Conservation (phyloP, 306 rosid species). For the Cucurbita pepo region DNA sequence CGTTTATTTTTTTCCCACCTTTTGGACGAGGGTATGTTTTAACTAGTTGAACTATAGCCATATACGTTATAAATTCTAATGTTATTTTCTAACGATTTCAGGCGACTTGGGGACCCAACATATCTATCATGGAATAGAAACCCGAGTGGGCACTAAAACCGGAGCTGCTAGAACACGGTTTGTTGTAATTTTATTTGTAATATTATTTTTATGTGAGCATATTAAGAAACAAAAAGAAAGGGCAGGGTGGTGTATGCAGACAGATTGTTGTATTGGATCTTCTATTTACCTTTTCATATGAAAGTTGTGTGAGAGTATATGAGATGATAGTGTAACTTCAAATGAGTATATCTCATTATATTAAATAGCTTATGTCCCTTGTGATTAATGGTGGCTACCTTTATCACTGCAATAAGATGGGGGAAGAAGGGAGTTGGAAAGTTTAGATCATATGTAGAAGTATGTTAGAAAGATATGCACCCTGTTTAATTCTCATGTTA, state of each 20-base stretch:
- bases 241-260: background rate
- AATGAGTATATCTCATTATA: background rate
- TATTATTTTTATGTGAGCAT: background rate
- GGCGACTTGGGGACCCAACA: constrained; percentile 91
- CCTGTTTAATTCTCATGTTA: constrained; percentile 11
- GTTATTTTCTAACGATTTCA: constrained; percentile 12
- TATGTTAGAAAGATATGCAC: constrained; percentile 58
- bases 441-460: constrained; percentile 49
- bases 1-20: no score
- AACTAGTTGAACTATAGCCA: no score
- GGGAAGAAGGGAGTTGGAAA: background rate
- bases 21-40: no score
- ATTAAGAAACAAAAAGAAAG: background rate
- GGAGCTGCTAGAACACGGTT: background rate
- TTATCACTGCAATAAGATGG: background rate
- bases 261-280: constrained; percentile 1
- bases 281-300: background rate
- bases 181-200: constrained; percentile 8
- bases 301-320: background rate
- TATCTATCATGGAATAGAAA: constrained; percentile 77
- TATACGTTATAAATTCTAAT: background rate
- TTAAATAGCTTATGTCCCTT: background rate
- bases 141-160: constrained; percentile 49
- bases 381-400: background rate
- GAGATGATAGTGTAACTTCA: background rate